Evolutionary conservation across 805 yeast species (phyloP).

Genomic region (Cyberlindnera americana): DNA sequence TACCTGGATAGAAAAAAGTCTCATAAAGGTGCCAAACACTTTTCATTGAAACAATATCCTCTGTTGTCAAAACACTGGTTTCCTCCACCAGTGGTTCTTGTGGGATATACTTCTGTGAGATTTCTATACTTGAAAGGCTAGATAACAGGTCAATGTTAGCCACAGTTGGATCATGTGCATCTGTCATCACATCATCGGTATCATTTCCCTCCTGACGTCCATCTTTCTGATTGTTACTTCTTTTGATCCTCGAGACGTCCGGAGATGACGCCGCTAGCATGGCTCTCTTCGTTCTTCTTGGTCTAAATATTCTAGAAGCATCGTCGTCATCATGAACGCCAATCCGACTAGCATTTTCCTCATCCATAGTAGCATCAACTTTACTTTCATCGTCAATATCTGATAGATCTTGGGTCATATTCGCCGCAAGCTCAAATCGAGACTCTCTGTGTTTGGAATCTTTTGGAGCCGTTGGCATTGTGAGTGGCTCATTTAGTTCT

Average conservation of each 20-base stretch:
- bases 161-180: neutral
- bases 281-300: slow-evolving; percentile 6
- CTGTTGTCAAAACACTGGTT: slow-evolving; percentile 19
- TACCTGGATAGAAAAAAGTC: slow-evolving; percentile 50
- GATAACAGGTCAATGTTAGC: slow-evolving; percentile 1
- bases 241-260: neutral
- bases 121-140: slow-evolving; percentile 3
- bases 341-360: slow-evolving; percentile 7
- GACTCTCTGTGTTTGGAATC: slow-evolving; percentile 2
- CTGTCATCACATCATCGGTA: neutral
- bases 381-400: slow-evolving; percentile 28
- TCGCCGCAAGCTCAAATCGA: slow-evolving; percentile 11
- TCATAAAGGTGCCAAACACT: slow-evolving; percentile 55
- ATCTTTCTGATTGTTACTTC: no score
- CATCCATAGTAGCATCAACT: slow-evolving; percentile 15
- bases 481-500: no score
- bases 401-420: slow-evolving; percentile 28
- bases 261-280: neutral
- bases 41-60: slow-evolving; percentile 29
- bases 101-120: slow-evolving; percentile 2
- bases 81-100: slow-evolving; percentile 6
- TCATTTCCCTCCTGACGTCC: no score
- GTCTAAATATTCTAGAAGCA: slow-evolving; percentile 1
- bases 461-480: no score
- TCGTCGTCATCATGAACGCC: slow-evolving; percentile 1